Evolutionary conservation across 75 land plant genomes (phyloP).

Genomic region (Azolla pinnata): DNA sequence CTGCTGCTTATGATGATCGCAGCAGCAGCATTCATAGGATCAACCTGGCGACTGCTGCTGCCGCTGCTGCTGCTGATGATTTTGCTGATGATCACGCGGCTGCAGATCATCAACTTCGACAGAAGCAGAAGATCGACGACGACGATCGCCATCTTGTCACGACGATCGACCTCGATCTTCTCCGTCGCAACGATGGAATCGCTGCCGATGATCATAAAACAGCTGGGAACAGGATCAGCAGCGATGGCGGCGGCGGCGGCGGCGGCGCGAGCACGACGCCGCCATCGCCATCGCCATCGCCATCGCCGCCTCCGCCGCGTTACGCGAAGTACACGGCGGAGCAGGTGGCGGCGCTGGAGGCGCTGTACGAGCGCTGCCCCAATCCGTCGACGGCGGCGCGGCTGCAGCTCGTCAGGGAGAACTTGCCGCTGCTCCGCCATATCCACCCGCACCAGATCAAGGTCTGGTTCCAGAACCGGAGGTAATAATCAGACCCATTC

Average conservation of each 20-base stretch:
- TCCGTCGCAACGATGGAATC: not conserved
- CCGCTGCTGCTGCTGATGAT: no score
- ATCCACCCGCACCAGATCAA: slow-evolving; percentile 97
- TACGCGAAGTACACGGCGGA: slow-evolving; percentile 88
- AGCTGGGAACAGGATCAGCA: not conserved
- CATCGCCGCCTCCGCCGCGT: slow-evolving; percentile 59
- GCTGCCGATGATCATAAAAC: not conserved
- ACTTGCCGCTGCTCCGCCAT: slow-evolving; percentile 63
- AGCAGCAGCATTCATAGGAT: no score
- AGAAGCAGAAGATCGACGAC: no score
- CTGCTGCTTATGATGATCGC: no score
- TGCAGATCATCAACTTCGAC: no score
- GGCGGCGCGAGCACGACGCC: slow-evolving; percentile 10
- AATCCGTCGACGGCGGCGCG: slow-evolving; percentile 79
- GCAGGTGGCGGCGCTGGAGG: slow-evolving; percentile 88
- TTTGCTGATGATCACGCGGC: no score
- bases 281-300: no score
- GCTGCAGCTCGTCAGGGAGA: slow-evolving; percentile 83
- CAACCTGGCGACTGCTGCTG: no score
- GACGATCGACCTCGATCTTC: no score
- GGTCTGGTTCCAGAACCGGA: slow-evolving; percentile 95
- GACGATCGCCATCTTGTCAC: no score
- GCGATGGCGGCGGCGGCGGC: slow-evolving; percentile 1
- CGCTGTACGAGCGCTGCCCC: slow-evolving; percentile 79
- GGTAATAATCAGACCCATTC: slow-evolving; percentile 25